Evolutionary conservation across 176 grass and related monocot genomes (phyloP).

Genomic region (sorghum (Sorghum bicolor)): Sorghum_bicolor_NCBIv3 NC_012872.2:58690501-58691000

Average conservation of each 20-base stretch:
- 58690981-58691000: background rate
- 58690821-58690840: constrained; percentile 38
- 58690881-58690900: background rate
- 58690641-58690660: constrained; percentile 31
- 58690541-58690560: constrained; percentile 40
- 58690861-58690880: background rate
- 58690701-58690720: constrained; percentile 36
- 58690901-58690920: background rate
- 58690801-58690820: constrained; percentile 31
- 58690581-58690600: background rate
- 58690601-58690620: constrained; percentile 3
- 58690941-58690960: background rate
- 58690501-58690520: constrained; percentile 20
- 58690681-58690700: constrained; percentile 41
- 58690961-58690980: constrained; percentile 13
- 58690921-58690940: background rate
- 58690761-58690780: constrained; percentile 38
- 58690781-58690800: constrained; percentile 45
- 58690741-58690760: constrained; percentile 11
- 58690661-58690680: constrained; percentile 42
- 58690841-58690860: constrained; percentile 25
- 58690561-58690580: constrained; percentile 33
- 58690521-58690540: constrained; percentile 29
- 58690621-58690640: constrained; percentile 20
- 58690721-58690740: constrained; percentile 23